Evolutionary conservation across 202 grass and related monocot species (phyloP).

Genomic region (Dendrocalamus latiflorus): DNA sequence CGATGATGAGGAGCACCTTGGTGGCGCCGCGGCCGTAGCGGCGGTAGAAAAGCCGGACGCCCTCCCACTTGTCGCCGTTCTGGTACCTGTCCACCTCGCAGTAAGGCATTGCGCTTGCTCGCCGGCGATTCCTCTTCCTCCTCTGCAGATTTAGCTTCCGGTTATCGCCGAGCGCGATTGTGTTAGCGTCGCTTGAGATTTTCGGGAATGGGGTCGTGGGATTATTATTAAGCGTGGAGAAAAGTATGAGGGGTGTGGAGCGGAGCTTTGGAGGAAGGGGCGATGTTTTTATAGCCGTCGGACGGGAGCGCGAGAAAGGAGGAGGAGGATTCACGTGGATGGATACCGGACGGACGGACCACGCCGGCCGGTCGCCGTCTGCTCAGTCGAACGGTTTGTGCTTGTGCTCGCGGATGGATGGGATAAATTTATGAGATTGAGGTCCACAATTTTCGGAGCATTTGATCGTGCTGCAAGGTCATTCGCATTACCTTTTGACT

Average conservation of each 20-base stretch:
- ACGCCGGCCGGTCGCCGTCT: conserved; percentile 38
- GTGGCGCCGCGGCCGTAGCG: conserved; percentile 73
- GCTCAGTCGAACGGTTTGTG: conserved; percentile 32
- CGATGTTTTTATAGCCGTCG: conserved; percentile 32
- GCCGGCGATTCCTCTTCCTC: neutral
- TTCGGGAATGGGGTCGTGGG: neutral
- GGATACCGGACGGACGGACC: conserved; percentile 24
- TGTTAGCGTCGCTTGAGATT: neutral
- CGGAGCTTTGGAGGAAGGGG: conserved; percentile 1
- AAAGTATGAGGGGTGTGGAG: conserved; percentile 21
- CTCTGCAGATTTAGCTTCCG: conserved; percentile 7
- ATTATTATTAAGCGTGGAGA: no score
- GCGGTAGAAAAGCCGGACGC: no score
- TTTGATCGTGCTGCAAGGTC: neutral
- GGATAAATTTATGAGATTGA: neutral
- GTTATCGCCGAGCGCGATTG: neutral
- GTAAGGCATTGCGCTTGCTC: conserved; percentile 75
- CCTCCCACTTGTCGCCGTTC: conserved; percentile 41
- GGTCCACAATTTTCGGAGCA: neutral
- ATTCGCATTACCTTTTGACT: no score
- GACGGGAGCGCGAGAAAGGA: conserved; percentile 1
- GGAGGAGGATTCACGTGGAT: conserved; percentile 39
- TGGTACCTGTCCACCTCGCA: conserved; percentile 57
- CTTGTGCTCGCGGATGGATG: neutral
- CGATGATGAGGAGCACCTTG: conserved; percentile 93